Evolutionary conservation across 2,329 filamentous ascomycete species (phyloP).

Genomic region (Colletotrichum sp.): DNA sequence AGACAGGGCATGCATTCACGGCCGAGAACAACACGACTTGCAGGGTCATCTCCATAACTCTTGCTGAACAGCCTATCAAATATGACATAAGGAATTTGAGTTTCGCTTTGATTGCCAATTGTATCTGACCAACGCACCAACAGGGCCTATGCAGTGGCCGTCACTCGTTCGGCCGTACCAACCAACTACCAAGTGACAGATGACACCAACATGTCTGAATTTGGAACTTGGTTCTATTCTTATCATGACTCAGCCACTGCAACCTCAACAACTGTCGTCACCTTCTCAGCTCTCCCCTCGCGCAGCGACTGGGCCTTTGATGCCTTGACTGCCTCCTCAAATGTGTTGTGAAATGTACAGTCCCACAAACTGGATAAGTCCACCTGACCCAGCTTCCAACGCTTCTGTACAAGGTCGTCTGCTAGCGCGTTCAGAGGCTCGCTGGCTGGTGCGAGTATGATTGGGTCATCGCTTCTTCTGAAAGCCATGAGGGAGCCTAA

Average conservation of each 20-base stretch:
- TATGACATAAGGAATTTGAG: background rate
- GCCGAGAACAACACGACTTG: background rate
- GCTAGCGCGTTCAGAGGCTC: background rate
- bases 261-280: background rate
- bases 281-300: background rate
- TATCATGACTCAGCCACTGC: background rate
- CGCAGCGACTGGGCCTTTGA: background rate
- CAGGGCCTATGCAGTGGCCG: background rate
- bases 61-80: background rate
- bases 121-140: background rate
- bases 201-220: background rate
- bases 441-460: background rate
- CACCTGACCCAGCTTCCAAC: background rate
- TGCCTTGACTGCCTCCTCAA: background rate
- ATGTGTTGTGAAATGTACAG: background rate
- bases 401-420: background rate
- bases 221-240: background rate
- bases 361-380: background rate
- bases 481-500: background rate
- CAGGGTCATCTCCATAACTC: background rate
- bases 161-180: background rate
- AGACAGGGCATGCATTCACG: background rate
- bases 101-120: background rate
- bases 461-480: background rate
- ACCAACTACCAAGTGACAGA: background rate